phyloP scores from a whole-genome alignment of 2,329 filamentous ascomycete genomes.

The Coniella lustricola region DNA sequence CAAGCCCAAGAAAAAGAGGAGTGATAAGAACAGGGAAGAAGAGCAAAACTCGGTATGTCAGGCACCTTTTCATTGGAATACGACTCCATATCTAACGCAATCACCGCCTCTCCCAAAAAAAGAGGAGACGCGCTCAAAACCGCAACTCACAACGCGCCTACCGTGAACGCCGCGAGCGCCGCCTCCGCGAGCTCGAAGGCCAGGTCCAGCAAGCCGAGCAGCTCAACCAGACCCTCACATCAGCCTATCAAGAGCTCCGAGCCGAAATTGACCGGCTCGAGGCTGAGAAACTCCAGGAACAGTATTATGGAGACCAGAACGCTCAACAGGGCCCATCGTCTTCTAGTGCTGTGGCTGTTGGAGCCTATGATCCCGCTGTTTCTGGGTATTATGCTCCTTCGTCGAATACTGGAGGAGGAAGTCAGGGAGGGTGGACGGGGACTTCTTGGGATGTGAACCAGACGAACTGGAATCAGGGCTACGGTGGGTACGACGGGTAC shows the following conservation, averaged over 20 bases:
- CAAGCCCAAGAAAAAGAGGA: conserved; percentile 14
- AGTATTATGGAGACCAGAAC: conserved; percentile 7
- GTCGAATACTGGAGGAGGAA: too few relatives aligned
- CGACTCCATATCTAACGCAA: neutral
- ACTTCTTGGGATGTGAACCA: too few relatives aligned
- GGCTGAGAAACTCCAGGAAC: conserved; percentile 12
- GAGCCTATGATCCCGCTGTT: too few relatives aligned
- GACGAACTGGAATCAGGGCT: neutral
- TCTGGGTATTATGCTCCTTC: too few relatives aligned
- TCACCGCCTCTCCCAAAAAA: neutral
- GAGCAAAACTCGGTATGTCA: conserved; percentile 9
- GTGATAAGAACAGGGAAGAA: conserved; percentile 13
- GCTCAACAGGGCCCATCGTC: too few relatives aligned
- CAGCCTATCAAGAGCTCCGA: conserved; percentile 13
- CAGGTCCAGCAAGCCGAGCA: conserved; percentile 14
- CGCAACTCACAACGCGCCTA: conserved; percentile 13
- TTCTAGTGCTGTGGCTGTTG: too few relatives aligned
- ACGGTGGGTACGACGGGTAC: too few relatives aligned
- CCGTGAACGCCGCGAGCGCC: conserved; percentile 11
- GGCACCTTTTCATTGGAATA: too few relatives aligned
- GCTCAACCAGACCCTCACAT: conserved; percentile 14
- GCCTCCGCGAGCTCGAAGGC: conserved; percentile 11
- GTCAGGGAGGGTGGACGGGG: too few relatives aligned
- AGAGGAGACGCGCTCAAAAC: conserved; percentile 12
- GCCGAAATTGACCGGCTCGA: conserved; percentile 12